phyloP scores from a whole-genome alignment of 768 basidiomycete species.

The Lentinula lateritia region DNA sequence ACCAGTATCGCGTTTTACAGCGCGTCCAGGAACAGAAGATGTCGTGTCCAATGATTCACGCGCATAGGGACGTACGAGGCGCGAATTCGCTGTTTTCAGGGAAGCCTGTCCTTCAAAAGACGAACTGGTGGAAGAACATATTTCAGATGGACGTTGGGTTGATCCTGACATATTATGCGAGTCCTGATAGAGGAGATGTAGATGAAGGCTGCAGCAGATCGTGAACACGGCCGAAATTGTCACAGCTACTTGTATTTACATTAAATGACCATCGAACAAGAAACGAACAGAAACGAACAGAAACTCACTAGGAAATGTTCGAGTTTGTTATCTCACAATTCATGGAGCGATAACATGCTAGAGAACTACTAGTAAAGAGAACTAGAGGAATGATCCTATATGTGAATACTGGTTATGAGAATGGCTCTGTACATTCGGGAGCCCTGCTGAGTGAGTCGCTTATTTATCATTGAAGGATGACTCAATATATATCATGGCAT shows the following conservation, averaged over 20 bases:
- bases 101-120: not conserved
- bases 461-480: not conserved
- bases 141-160: not conserved
- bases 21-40: not conserved
- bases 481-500: not conserved
- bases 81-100: not conserved
- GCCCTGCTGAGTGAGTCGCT: not conserved
- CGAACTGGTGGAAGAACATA: not conserved
- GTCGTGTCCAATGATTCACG: not conserved
- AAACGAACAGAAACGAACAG: not conserved
- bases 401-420: not conserved
- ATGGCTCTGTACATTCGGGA: not conserved
- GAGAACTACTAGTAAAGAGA: not conserved
- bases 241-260: not conserved
- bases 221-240: not conserved
- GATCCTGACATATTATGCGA: not conserved
- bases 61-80: not conserved
- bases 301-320: not conserved
- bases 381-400: not conserved
- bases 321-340: not conserved
- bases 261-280: not conserved
- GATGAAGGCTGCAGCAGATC: not conserved
- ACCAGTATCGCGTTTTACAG: not conserved
- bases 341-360: not conserved
- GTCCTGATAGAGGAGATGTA: not conserved